phyloP scores from a whole-genome alignment of 1,139 yeast genomes.

The Scheffersomyces quercinus region DNA sequence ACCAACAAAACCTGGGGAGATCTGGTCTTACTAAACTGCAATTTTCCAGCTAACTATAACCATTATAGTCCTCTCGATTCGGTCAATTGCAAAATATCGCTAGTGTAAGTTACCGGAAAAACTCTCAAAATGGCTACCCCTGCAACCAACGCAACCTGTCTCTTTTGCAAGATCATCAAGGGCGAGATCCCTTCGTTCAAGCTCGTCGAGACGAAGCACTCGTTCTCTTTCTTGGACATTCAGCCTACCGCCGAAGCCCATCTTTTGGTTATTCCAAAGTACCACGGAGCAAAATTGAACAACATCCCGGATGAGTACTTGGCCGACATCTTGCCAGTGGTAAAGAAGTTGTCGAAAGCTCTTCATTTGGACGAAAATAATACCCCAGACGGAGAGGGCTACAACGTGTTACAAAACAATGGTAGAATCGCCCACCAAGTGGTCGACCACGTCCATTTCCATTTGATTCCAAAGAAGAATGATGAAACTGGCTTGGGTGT shows the following conservation, averaged over 20 bases:
- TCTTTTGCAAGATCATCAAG: conserved; percentile 89
- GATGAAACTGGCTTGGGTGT: conserved; percentile 71
- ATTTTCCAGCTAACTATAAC: conserved; percentile 1
- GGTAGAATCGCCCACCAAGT: conserved; percentile 92
- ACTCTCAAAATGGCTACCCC: conserved; percentile 21
- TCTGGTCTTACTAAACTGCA: neutral
- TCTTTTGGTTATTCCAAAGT: conserved; percentile 83
- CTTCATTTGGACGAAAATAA: conserved; percentile 58
- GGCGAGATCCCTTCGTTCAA: conserved; percentile 94
- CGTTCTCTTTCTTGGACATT: conserved; percentile 86
- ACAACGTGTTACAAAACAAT: conserved; percentile 88
- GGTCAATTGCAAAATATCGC: neutral
- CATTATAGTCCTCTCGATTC: conserved; percentile 2
- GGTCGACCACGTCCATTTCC: conserved; percentile 96
- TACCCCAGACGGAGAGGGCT: conserved; percentile 72
- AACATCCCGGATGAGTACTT: conserved; percentile 88
- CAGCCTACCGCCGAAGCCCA: conserved; percentile 91
- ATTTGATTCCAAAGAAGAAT: conserved; percentile 85
- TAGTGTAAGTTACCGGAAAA: neutral
- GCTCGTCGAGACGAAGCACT: conserved; percentile 74
- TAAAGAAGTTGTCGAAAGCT: conserved; percentile 78
- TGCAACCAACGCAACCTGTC: conserved; percentile 57
- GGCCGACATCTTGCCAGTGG: conserved; percentile 80
- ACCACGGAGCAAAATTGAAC: conserved; percentile 90
- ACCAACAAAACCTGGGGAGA: too few relatives aligned